phyloP scores from a whole-genome alignment of 768 basidiomycete species.

The Mrakia blollopis region DNA sequence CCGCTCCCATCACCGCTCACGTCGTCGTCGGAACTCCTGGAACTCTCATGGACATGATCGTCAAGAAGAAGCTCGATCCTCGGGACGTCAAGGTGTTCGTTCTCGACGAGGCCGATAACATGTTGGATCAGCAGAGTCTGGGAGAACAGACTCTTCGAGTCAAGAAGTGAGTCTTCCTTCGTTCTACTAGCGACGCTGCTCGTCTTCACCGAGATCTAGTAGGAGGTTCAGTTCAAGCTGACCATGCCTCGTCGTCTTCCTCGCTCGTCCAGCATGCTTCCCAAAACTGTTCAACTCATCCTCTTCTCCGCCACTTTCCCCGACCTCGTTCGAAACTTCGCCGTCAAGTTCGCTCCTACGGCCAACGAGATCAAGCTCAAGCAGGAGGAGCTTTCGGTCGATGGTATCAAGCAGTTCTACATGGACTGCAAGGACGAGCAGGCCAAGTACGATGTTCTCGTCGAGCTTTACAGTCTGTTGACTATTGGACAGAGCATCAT shows the following conservation, averaged over 20 bases:
- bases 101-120: constrained; percentile 97
- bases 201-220: too few species aligned
- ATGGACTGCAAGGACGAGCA: constrained; percentile 90
- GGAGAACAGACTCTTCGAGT: constrained; percentile 90
- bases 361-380: constrained; percentile 96
- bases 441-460: constrained; percentile 92
- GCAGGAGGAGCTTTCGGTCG: constrained; percentile 87
- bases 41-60: constrained; percentile 82
- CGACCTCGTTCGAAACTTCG: constrained; percentile 85
- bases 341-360: constrained; percentile 82
- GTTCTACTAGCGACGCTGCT: constrained; percentile 40
- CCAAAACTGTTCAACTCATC: constrained; percentile 62
- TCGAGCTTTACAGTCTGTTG: constrained; percentile 78
- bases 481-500: constrained; percentile 98
- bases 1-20: constrained; percentile 66
- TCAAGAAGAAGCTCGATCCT: constrained; percentile 69
- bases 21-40: constrained; percentile 95
- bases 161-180: constrained; percentile 65
- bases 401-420: constrained; percentile 93
- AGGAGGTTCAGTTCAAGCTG: too few species aligned
- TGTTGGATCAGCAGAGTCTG: constrained; percentile 83
- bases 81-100: constrained; percentile 84
- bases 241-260: not conserved
- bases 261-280: constrained; percentile 40
- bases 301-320: constrained; percentile 99